These are phyloP conservation scores for Phoma sp. DNA, from an alignment of 2,329 filamentous ascomycete species.

Conservation along the genomic window DNA sequence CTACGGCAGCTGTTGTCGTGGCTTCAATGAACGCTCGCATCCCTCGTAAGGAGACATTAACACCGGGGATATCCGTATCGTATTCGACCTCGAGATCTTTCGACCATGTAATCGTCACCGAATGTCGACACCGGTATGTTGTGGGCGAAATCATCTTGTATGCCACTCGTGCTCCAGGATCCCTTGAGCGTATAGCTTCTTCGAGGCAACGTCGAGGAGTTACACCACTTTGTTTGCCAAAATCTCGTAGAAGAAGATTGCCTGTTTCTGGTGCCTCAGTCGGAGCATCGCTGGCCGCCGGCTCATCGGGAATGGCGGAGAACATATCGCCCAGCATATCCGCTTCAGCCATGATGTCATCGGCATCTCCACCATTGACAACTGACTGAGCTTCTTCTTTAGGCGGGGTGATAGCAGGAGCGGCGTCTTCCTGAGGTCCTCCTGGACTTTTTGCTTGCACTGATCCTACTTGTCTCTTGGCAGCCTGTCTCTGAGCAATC, in stretches of 20 bases:
- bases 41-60: slow-evolving; percentile 54
- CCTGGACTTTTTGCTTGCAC: background rate
- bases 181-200: slow-evolving; percentile 85
- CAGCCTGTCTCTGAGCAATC: slow-evolving; percentile 49
- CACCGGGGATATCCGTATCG: slow-evolving; percentile 48
- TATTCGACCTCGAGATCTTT: slow-evolving; percentile 68
- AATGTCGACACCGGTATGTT: slow-evolving; percentile 76
- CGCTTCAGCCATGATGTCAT: slow-evolving; percentile 54
- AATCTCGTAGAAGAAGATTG: slow-evolving; percentile 74
- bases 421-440: background rate
- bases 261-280: slow-evolving; percentile 45
- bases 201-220: slow-evolving; percentile 79
- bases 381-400: background rate
- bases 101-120: slow-evolving; percentile 77
- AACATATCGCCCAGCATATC: slow-evolving; percentile 65
- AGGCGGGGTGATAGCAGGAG: background rate
- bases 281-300: slow-evolving; percentile 46
- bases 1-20: slow-evolving; percentile 73
- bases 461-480: slow-evolving; percentile 23
- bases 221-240: slow-evolving; percentile 81
- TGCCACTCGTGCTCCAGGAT: slow-evolving; percentile 69
- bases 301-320: slow-evolving; percentile 50
- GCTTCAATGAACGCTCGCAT: slow-evolving; percentile 71
- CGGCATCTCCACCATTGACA: slow-evolving; percentile 3
- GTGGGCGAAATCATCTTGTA: slow-evolving; percentile 75